Evolutionary conservation across 2,329 filamentous ascomycete species (phyloP), one percentile per base, ranked within the genome.

Genomic region (Myriosclerotinia duriaeana): DNA sequence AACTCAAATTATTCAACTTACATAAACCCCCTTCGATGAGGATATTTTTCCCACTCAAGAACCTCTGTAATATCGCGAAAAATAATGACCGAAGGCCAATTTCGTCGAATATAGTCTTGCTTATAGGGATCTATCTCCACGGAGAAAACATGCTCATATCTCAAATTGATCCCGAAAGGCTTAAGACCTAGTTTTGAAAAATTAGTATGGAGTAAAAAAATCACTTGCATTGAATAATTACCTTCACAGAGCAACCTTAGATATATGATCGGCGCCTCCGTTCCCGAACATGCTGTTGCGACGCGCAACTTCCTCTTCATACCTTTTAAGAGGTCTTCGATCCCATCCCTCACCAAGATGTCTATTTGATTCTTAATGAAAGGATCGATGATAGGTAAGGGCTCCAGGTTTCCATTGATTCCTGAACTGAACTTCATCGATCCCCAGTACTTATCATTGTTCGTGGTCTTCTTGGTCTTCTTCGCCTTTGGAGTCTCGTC

Each of bases 251-350:
- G 77, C 75, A 88, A 79, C 17, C 85, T 78, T 17, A 92, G 74
- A 0, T 88, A 87, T 1, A 93, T 79, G 2, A 94, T 78, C 0
- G 91, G 91, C 5, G 87, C 86, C 71, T 94, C 91, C 0, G 91
- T 93, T 0, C 91, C 91, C 1, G 90, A 93, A 74, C 90, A 93
- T 80, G 93, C 86, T 0, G 91, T 94, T 0, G 83, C 89, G 36
- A 93, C 79, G 11, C 82, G 78, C 36, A 89, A 71, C 5, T 78
- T 73, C 8, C 78, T 74, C 2, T 34, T 34, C 4, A 34, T 34
- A 34, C 73, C 73, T 11, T 76, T 72, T 1, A 81, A 70, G 30
- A 34, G 5, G 2, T 34, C 30, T 34, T 1, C 30, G 30, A 34
- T 34, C 30, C 30, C 30, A 34, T 34, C 6, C 30, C 4, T 34